Percentiles rank a stretch among this genome's conserved stretches.
phyloP scores from a whole-genome alignment of 2,329 filamentous ascomycete genomes.

The Ceratocystis harringtonii region DNA sequence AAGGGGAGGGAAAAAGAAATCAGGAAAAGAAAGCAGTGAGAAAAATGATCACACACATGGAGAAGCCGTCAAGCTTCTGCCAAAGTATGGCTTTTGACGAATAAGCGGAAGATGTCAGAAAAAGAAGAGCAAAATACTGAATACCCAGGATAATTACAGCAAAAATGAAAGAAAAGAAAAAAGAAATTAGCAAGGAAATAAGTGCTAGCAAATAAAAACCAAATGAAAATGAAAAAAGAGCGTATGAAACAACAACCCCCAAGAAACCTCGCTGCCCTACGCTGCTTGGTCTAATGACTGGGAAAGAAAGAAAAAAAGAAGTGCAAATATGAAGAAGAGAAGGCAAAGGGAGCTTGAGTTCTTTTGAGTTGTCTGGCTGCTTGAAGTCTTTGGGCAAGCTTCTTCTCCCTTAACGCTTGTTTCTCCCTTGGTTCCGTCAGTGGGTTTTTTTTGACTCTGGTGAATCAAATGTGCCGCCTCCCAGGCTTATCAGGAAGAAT shows the following conservation, averaged over 20 bases:
- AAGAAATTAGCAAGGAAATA: conserved; percentile 4
- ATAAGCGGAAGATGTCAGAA: neutral
- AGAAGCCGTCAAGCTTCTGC: neutral
- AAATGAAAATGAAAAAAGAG: conserved; percentile 1
- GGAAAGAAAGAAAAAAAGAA: conserved; percentile 5
- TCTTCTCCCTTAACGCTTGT: conserved; percentile 5
- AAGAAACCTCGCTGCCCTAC: neutral
- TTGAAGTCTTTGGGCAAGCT: neutral
- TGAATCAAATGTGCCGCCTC: conserved; percentile 9
- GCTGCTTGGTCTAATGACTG: neutral
- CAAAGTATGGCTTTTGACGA: neutral
- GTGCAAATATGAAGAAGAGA: conserved; percentile 2
- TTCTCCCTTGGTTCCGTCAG: conserved; percentile 4
- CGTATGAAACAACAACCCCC: neutral
- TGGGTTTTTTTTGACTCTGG: neutral
- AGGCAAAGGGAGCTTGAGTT: conserved; percentile 4
- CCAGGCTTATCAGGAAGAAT: neutral
- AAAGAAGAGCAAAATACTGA: neutral
- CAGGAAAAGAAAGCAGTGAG: conserved; percentile 3
- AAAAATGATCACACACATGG: neutral
- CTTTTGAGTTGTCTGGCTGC: conserved; percentile 8
- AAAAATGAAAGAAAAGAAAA: neutral
- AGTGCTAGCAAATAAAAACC: conserved; percentile 14
- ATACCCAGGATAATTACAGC: neutral
- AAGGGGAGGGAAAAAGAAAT: neutral